A percentile compares a stretch with the other conserved stretches of the same genome.
Conservation (phyloP, 208 protist species). For the Dictyostelium gargantuum region DNA sequence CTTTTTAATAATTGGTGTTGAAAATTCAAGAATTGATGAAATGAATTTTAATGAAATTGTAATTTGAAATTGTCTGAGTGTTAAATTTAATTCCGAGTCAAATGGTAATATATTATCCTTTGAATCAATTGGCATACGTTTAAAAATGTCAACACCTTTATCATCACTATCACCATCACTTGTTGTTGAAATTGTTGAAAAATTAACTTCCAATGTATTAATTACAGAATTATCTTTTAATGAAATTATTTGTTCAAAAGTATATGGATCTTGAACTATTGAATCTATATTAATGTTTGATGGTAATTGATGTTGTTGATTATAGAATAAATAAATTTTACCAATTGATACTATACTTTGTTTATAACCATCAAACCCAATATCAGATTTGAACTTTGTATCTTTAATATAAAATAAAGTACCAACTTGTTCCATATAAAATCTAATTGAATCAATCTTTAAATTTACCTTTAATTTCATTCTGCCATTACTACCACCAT, state of each 20-base stretch:
- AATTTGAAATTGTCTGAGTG: background rate
- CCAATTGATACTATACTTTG: background rate
- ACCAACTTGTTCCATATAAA: background rate
- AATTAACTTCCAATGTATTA: conserved; percentile 7
- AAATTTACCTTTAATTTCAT: conserved; percentile 8
- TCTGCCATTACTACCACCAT: background rate
- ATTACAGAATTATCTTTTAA: background rate
- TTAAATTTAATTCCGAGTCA: conserved; percentile 3
- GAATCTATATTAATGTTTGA: background rate
- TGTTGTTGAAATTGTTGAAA: background rate
- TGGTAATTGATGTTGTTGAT: background rate
- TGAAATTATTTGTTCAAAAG: background rate
- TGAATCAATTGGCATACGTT: background rate
- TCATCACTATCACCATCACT: background rate
- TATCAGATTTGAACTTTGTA: background rate
- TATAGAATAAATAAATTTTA: conserved; percentile 6
- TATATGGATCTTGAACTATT: background rate
- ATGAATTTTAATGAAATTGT: conserved; percentile 1
- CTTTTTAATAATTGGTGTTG: background rate
- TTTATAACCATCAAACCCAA: background rate
- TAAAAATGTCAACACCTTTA: background rate
- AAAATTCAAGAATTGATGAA: background rate
- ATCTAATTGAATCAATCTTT: background rate
- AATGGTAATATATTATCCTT: background rate
- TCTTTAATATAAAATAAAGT: conserved; percentile 3